Base-by-base conservation (phyloP, 2,329 filamentous ascomycete species). In the Arthrobotrys megalospora region DNA sequence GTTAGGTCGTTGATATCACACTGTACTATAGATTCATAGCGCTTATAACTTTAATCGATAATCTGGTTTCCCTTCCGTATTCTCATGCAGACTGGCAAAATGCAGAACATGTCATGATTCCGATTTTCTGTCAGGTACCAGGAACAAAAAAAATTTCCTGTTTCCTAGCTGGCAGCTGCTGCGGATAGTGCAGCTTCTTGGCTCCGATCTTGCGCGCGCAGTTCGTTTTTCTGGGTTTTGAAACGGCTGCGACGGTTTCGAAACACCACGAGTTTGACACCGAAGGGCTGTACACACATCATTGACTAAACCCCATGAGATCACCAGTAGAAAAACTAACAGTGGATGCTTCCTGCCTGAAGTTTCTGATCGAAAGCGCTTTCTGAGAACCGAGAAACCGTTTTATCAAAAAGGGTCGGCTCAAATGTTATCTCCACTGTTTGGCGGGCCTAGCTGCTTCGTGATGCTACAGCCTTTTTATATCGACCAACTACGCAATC, bases 1-100 rank as follows among this genome's bases (percentile, higher is more conserved):
- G 73, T 47, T 63, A 55, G 75, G 75, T 78, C 67, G 60, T 58
- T 52, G 75, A 65, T 66, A 78, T 53, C 53, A 71, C 50, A 58
- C 62, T 78, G 75, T 78, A 78, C 62, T 63, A 78, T 78, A 78
- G 75, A 78, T 63, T 64, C 62, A 72, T 72, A 72, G 75, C 75
- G 75, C 67, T 78, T 78, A 72, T 50, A 72, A 70, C 14, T 32
- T 16, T 78, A 78, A 78, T 72, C 63, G 62, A 72, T 78, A 78
- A 78, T 78, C 38, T 16, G 16, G 28, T 34, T 34, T 62, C 32
- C 45, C 38, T 41, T 32, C 50, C 10, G 24, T 48, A 28, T 47
- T 50, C 38, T 41, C 36, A 60, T 48, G 38, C 58, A 65, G 38
- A 48, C 38, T 65, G 21, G 21, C 43, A 60, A 16, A 24, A 65